Evolutionary conservation across 2,329 filamentous ascomycete genomes (phyloP), one percentile per base, ranked within the genome.

Genomic region (Talaromyces sp.): DNA sequence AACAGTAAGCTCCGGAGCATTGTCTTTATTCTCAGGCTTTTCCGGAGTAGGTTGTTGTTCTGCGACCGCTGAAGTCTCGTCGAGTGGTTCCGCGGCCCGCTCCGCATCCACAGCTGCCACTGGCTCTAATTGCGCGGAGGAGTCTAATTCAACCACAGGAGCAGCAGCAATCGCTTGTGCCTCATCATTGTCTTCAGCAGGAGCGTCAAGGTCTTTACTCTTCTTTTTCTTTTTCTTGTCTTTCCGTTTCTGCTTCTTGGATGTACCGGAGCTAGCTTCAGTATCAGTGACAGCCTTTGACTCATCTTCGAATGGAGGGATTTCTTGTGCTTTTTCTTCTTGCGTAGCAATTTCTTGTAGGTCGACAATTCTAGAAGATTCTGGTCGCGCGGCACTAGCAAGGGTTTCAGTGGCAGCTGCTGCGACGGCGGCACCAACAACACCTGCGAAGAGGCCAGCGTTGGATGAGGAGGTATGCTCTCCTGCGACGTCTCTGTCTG

Each of bases 161-260:
- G 42, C 25, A 56, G 56, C 0, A 50, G 21, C 9, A 5, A 14
- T 31, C 14, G 3, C 39, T 16, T 55, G 31, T 5, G 5, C 44
- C 14, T 62, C 55, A 14, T 50, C 48, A 44, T 54, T 42, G 11
- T 65, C 62, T 18, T 56, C 25, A 33, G 50, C n/a, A 37, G 58
- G 11, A 16, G 25, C 28, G 11, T 52, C 60, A 9, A 54, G 23
- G 16, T 65, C 60, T 60, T 60, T 46, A 23, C 40, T 44, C 63
- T 66, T 64, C 50, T 66, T 64, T 28, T 60, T 66, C 50, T 67
- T 67, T 46, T 69, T 68, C 37, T 54, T 64, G 11, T 65, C 66
- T 37, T 68, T 68, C 50, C 58, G 64, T 31, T 60, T 67, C 55
- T 68, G 66, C 31, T 69, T 69, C 46, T 66, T 69, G 14, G 67